Evolutionary conservation across 2,329 filamentous ascomycete species (phyloP).

Genomic region (Aspergillus caelatus): DNA sequence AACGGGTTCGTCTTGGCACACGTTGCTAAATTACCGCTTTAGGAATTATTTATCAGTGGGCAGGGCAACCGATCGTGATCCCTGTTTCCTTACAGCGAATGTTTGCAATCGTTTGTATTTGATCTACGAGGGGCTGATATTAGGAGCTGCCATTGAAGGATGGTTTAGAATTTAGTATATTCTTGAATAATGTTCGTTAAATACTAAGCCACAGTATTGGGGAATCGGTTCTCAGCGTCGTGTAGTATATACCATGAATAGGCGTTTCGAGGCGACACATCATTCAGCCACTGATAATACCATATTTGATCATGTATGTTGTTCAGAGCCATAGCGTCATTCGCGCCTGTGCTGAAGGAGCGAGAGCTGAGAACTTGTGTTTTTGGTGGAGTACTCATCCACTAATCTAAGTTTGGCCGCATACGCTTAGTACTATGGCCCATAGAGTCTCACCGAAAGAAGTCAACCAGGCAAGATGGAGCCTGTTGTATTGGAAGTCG

Average conservation of each 20-base stretch:
- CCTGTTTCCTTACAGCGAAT: neutral
- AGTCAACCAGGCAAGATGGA: neutral
- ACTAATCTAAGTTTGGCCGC: neutral
- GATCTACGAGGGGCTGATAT: neutral
- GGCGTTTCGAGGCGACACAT: neutral
- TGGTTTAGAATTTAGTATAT: neutral
- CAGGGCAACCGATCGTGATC: conserved; percentile 36
- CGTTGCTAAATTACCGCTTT: conserved; percentile 35
- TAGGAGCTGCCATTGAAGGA: no score
- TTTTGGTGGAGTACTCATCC: neutral
- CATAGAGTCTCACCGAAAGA: neutral
- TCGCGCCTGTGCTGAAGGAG: neutral
- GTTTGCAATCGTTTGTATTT: neutral
- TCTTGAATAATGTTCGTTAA: neutral
- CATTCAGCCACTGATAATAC: neutral
- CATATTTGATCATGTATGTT: neutral
- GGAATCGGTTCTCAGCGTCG: neutral
- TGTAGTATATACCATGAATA: neutral
- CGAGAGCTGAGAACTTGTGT: neutral
- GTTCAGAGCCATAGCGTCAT: neutral
- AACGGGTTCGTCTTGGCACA: conserved; percentile 35
- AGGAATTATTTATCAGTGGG: conserved; percentile 26
- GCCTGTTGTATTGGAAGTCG: neutral
- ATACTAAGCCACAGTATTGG: neutral
- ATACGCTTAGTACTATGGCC: neutral